These are phyloP conservation scores for Glutinoglossum americanum DNA, from an alignment of 495 filamentous ascomycete genomes.

Conservation along the genomic window DNA sequence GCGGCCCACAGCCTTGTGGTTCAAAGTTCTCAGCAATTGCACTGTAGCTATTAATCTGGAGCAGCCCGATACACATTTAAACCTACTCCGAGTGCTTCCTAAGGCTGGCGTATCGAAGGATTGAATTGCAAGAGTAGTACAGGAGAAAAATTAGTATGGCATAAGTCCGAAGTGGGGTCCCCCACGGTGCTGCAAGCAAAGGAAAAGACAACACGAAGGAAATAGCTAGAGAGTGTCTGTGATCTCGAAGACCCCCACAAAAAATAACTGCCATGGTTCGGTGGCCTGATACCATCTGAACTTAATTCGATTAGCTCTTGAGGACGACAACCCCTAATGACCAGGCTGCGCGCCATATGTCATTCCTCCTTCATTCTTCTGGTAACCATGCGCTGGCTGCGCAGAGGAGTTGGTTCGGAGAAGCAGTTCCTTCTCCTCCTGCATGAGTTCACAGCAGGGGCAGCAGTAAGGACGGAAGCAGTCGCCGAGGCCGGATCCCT, in stretches of 20 bases:
- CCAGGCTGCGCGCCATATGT: background rate
- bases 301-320: background rate
- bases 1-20: too few species aligned
- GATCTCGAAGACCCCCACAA: background rate
- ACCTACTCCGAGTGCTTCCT: too few species aligned
- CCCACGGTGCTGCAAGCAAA: too few species aligned
- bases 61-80: too few species aligned
- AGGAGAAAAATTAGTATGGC: too few species aligned
- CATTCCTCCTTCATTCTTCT: slow-evolving; percentile 1
- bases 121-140: too few species aligned
- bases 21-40: too few species aligned
- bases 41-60: too few species aligned
- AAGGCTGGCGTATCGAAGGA: too few species aligned
- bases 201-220: too few species aligned
- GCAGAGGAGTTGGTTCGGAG: background rate
- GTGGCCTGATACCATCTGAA: background rate
- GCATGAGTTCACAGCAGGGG: slow-evolving; percentile 28
- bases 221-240: background rate
- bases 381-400: background rate
- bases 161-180: too few species aligned
- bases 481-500: slow-evolving; percentile 29
- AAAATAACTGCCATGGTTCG: background rate
- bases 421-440: slow-evolving; percentile 31
- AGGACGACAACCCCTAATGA: background rate
- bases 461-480: slow-evolving; percentile 29